Evolutionary conservation across 805 yeast species (phyloP), one percentile per base, ranked within the genome.

Genomic region (Priceomyces castillae): DNA sequence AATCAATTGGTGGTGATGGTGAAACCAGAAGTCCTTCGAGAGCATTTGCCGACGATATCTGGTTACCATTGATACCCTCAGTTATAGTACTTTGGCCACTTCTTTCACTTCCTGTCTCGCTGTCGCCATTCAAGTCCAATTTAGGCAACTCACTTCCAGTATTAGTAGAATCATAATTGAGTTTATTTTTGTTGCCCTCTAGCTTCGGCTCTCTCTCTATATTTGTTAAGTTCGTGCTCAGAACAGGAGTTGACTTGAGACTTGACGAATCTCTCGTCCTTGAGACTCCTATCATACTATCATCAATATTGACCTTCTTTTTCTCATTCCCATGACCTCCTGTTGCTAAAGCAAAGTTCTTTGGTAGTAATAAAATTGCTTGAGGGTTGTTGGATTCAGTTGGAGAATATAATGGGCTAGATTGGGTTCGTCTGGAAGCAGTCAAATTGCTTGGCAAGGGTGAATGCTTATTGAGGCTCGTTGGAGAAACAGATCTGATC

Each of bases 341-440:
- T 1, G 49, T 23, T 17, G 52, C 45, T 19, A 53, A 55, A 4
- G 75, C 62, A 42, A 71, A 71, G 46, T 71, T 75, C 51, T 72
- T 76, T 0, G 82, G 81, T 39, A 77, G 64, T 38, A 77, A 58
- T 19, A 77, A 65, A 16, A 77, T 77, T 1, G 81, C 78, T 30
- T 65, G 72, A 11, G 72, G 59, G n/a, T 65, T 60, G 14, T 43
- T 44, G 14, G 43, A 12, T 37, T 37, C 18, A 9, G 38, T 16
- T 10, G 61, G 59, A 4, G 63, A 53, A 15, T 53, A 52, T 5
- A 56, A 61, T 5, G 74, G 71, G 42, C 63, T 66, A 1, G 73
- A 62, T 10, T 55, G 59, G 1, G 73, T 57, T 20, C 72, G 51
- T 46, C 66, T 53, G 44, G 64, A 71, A 2, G 45, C 25, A 6